A percentile compares a stretch with the other conserved stretches of the same genome.
Conservation (phyloP, 108 stramenopile species). For the Schizochytrium sp. region DNA sequence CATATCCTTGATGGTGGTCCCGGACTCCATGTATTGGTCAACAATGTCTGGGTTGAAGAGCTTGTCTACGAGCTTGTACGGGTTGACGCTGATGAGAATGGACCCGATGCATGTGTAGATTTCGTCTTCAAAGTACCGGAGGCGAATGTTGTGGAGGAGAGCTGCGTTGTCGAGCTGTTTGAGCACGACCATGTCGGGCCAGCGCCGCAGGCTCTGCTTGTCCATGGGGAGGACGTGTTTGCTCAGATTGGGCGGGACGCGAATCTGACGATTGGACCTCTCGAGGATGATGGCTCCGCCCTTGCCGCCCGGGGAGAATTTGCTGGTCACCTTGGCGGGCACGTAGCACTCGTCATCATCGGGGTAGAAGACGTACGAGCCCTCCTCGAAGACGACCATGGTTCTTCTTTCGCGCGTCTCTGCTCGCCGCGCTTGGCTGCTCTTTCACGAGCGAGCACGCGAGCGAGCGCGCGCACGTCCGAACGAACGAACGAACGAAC, state of each 20-base stretch:
- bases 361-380: background rate
- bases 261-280: background rate
- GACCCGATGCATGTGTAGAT: conserved; percentile 46
- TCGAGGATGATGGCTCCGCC: background rate
- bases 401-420: background rate
- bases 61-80: conserved; percentile 26
- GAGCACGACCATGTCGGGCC: background rate
- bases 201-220: background rate
- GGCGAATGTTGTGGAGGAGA: conserved; percentile 32
- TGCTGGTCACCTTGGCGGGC: background rate
- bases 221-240: background rate
- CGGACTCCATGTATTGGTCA: conserved; percentile 46
- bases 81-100: conserved; percentile 41
- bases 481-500: too few species aligned
- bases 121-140: conserved; percentile 28
- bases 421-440: too few species aligned
- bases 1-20: conserved; percentile 20
- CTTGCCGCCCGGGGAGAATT: background rate
- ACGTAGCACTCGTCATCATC: conserved; percentile 10
- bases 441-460: too few species aligned
- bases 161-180: conserved; percentile 22
- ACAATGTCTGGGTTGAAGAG: conserved; percentile 45
- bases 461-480: too few species aligned
- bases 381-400: conserved; percentile 7
- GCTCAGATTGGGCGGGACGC: background rate